phyloP scores from a whole-genome alignment of 805 yeast species.

The Wickerhamiella parazyma region DNA sequence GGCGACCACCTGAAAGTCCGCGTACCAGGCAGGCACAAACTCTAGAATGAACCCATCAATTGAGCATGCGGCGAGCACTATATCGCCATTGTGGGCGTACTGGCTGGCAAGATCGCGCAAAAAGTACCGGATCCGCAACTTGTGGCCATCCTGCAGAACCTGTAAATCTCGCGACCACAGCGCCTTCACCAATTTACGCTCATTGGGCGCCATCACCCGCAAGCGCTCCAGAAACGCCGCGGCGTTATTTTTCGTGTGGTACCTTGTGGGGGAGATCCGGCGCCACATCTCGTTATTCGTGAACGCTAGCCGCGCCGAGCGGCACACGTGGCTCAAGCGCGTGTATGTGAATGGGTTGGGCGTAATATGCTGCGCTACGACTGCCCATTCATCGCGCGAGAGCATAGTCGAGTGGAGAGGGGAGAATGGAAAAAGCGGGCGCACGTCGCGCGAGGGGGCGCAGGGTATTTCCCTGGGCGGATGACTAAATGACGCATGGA shows the following conservation, averaged over 20 bases:
- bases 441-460: too few relatives aligned
- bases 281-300: constrained; percentile 6
- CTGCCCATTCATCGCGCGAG: constrained; percentile 4
- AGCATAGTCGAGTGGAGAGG: too few relatives aligned
- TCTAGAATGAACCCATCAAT: constrained; percentile 8
- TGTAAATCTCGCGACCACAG: constrained; percentile 6
- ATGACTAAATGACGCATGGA: too few relatives aligned
- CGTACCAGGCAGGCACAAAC: constrained; percentile 5
- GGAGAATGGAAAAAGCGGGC: too few relatives aligned
- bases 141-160: neutral
- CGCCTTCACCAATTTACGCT: neutral
- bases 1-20: neutral
- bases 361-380: neutral
- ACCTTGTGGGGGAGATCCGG: constrained; percentile 2
- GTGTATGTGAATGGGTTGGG: neutral
- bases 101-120: constrained; percentile 5
- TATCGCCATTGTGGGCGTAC: constrained; percentile 6
- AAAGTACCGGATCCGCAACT: constrained; percentile 6
- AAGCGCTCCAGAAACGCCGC: neutral
- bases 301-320: constrained; percentile 4
- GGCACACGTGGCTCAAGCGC: constrained; percentile 1
- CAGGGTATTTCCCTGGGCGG: too few relatives aligned
- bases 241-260: neutral
- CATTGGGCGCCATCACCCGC: neutral
- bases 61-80: constrained; percentile 5